Evolutionary conservation across 495 filamentous ascomycete species (phyloP), one percentile per base, ranked within the genome.

Genomic region (Lichenothelia convexa): DNA sequence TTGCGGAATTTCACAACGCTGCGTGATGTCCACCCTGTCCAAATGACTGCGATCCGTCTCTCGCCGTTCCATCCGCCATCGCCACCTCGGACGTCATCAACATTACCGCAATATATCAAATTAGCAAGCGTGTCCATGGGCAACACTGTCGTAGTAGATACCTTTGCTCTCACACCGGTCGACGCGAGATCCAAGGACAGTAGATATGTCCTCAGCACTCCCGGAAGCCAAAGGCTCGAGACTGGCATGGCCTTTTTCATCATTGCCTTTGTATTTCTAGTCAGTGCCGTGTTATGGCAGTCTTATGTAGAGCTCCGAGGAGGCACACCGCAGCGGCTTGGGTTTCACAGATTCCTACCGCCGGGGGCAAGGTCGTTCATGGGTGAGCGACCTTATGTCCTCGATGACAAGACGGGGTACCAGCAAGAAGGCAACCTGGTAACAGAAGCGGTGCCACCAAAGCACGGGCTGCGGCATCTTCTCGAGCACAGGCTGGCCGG

Each of bases 41-140:
- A 82, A 41, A 91, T 94, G 53, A 94, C 87, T 3, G 78, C 75
- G 43, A 62, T 93, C 33, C 63, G 67, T 38, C 87, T 93, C 53
- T 87, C 86, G 4, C 64, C 66, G 19, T 80, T 81, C 52, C 56
- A 51, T 20, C 27, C 36, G 9, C 35, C 38, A 12, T 20, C 36
- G 12, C 15, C 26, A 20, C 32, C 36, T 3, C 19, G 35, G 12
- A 19, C 63, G 7, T 49, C 61, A 26, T 50, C 60, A 1, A 44
- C 19, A 16, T 38, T 38, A 18, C 64, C 64, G 7, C 70, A 78
- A 40, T 66, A 72, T 42, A 54, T 93, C 40, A 85, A 81, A 46
- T 67, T 97, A 5, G 86, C 84, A 13, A 89, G 80, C 33, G 75
- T 81, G 32, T 80, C 77, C 42, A 74, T 91, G 52, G 81, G 76